phyloP scores from a whole-genome alignment of 2,329 filamentous ascomycete species.

The Sclerotinia minor region DNA sequence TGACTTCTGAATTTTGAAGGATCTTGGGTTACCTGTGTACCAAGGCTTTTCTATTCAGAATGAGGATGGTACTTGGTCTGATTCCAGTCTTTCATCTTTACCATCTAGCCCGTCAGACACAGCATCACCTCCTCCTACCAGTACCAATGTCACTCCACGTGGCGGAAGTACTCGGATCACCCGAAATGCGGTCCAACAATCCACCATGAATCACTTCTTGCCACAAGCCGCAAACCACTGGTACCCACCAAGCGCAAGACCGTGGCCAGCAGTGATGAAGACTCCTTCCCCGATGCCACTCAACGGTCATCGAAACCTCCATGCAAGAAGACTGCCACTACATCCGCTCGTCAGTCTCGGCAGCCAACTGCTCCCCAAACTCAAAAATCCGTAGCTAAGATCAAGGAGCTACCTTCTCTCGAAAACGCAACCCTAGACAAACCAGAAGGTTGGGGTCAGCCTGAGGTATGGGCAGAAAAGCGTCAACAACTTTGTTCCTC shows the following conservation, averaged over 20 bases:
- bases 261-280: background rate
- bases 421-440: constrained; percentile 27
- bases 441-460: constrained; percentile 39
- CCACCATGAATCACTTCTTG: constrained; percentile 1
- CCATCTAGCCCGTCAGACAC: background rate
- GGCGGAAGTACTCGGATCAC: background rate
- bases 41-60: constrained; percentile 3
- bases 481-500: constrained; percentile 64
- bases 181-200: background rate
- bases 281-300: background rate
- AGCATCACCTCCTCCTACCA: background rate
- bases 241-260: constrained; percentile 8
- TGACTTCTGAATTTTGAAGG: constrained; percentile 8
- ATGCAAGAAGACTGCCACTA: background rate
- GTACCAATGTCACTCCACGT: too few species aligned
- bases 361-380: background rate
- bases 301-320: background rate
- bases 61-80: background rate
- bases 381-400: background rate
- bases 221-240: background rate
- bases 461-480: constrained; percentile 56
- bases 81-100: background rate
- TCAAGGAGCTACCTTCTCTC: background rate
- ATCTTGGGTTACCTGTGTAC: background rate
- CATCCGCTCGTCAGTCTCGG: background rate